Conservation (phyloP, 2,329 filamentous ascomycete genomes). For the Verticillium tricorpus region DNA sequence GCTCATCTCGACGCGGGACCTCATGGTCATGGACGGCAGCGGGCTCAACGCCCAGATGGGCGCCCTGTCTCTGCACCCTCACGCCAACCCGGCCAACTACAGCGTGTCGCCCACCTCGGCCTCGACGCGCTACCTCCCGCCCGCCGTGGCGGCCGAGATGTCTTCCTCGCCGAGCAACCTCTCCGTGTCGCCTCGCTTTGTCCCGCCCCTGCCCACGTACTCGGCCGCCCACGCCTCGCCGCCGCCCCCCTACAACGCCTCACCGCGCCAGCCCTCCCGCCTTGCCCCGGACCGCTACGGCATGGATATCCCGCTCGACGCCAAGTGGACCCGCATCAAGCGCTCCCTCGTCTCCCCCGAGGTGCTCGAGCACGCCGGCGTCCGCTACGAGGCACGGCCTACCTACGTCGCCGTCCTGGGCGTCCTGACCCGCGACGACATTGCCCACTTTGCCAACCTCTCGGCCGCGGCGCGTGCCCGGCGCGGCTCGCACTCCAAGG, state of each 20-base stretch:
- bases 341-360: slow-evolving; percentile 53
- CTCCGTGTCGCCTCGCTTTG: slow-evolving; percentile 35
- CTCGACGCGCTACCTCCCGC: slow-evolving; percentile 26
- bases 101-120: slow-evolving; percentile 30
- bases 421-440: slow-evolving; percentile 44
- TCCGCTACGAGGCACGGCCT: slow-evolving; percentile 57
- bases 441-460: slow-evolving; percentile 45
- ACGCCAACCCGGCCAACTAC: slow-evolving; percentile 24
- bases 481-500: slow-evolving; percentile 3
- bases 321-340: slow-evolving; percentile 56
- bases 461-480: slow-evolving; percentile 41
- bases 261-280: slow-evolving; percentile 22
- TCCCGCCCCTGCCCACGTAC: slow-evolving; percentile 27
- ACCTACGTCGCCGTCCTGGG: slow-evolving; percentile 58
- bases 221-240: slow-evolving; percentile 11
- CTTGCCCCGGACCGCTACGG: slow-evolving; percentile 55
- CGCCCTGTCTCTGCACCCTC: slow-evolving; percentile 33
- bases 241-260: slow-evolving; percentile 10
- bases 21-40: slow-evolving; percentile 40
- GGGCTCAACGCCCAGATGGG: slow-evolving; percentile 34
- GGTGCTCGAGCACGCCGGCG: slow-evolving; percentile 48
- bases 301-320: slow-evolving; percentile 50
- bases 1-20: slow-evolving; percentile 50
- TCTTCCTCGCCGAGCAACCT: slow-evolving; percentile 28
- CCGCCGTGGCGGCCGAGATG: slow-evolving; percentile 21